Evolutionary conservation across 805 yeast genomes (phyloP), one percentile per base, ranked within the genome.

Genomic region (Kluyveromyces nonfermentans): DNA sequence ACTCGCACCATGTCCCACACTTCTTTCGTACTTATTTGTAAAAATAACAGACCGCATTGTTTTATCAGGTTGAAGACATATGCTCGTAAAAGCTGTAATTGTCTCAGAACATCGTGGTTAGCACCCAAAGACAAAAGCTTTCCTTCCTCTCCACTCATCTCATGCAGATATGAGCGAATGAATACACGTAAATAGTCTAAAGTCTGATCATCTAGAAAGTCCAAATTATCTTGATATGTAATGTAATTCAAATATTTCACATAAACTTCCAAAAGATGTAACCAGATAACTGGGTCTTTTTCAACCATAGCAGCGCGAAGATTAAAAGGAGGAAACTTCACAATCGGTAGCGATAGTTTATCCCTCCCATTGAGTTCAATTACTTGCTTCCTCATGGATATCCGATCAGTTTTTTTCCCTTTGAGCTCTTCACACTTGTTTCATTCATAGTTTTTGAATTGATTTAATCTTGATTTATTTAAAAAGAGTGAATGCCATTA

Each of bases 231-330:
- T 12, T 59, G 50, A 2, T 55, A 51, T 30, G 74, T 59, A 34
- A 83, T 58, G 46, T 67, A 74, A 45, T 73, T 67, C 51, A 78
- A 72, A 17, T 77, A 65, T 15, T 56, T 59, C 43, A 82, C 75
- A 59, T 82, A 84, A 3, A 75, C 75, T 50, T 81, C 85, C 15
- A 84, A 61, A 17, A 82, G 62, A 57, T 82, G 87, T 4, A 75
- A 82, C 88, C 90, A 84, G 7, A 84, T 84, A 18, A 84, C 88
- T 0, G 94, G 94, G 56, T 84, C 94, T 48, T 77, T 83, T 55
- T 84, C 93, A 6, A 82, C 80, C 56, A 84, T 65, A n/a, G 86
- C 78, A 0, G 89, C 83, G 31, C 93, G 68, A 21, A 84, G 70
- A 48, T 75, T 74, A 63, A 83, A 82, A 1, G 89, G 88, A 7